phyloP scores from a whole-genome alignment of 2,329 filamentous ascomycete species.

The Scedosporium apiospermum region DNA sequence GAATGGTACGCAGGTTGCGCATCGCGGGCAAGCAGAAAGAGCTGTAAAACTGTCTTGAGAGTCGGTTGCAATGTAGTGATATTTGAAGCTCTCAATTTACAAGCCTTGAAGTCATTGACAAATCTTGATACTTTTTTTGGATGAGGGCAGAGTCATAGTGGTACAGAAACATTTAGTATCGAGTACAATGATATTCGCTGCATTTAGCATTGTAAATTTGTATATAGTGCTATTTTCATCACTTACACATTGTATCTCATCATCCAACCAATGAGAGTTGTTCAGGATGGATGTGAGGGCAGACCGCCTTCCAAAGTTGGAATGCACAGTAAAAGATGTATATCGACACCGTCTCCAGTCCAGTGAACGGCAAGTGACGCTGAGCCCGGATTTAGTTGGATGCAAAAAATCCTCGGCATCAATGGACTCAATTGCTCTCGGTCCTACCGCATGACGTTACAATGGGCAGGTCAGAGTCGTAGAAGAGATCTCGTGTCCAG shows the following conservation, averaged over 20 bases:
- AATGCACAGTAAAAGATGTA: not conserved
- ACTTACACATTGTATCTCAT: not conserved
- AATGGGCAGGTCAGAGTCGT: not conserved
- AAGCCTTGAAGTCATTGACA: not conserved
- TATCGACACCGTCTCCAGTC: not conserved
- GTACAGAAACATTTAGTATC: not conserved
- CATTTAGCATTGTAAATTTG: not conserved
- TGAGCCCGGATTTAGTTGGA: too few species aligned
- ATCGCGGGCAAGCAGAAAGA: constrained; percentile 36
- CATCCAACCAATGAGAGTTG: not conserved
- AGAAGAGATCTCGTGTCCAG: not conserved
- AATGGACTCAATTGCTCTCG: not conserved
- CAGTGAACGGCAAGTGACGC: too few species aligned
- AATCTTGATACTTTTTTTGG: not conserved
- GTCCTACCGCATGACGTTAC: constrained; percentile 5
- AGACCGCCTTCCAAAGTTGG: not conserved
- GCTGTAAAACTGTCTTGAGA: not conserved
- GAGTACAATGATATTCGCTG: not conserved
- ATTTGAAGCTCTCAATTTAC: not conserved
- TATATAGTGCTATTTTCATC: not conserved
- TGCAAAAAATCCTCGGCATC: not conserved
- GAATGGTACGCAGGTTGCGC: constrained; percentile 80
- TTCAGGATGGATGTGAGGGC: not conserved
- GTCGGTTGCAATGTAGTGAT: not conserved
- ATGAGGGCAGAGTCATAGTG: not conserved